Conservation (phyloP, 495 filamentous ascomycete species). For the Penicillium antarcticum region DNA sequence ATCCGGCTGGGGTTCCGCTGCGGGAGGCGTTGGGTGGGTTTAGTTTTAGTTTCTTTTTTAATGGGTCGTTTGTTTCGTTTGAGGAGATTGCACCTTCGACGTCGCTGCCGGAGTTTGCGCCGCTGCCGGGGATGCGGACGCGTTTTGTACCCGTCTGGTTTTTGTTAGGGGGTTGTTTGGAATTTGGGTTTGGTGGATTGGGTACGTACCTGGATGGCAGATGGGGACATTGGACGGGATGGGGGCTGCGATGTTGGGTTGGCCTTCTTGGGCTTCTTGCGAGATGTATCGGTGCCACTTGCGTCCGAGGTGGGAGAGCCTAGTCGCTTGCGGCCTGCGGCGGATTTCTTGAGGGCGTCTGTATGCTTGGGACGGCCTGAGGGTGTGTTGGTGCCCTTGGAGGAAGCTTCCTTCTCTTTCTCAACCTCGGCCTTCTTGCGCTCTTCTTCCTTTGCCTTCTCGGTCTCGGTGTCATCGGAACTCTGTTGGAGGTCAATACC, state of each 20-base stretch:
- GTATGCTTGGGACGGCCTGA: conserved; percentile 55
- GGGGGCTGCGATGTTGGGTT: conserved; percentile 51
- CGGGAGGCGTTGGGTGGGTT: conserved; percentile 49
- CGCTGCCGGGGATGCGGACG: conserved; percentile 32
- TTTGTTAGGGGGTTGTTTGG: conserved; percentile 7
- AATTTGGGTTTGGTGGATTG: neutral
- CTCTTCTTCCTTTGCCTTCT: conserved; percentile 65
- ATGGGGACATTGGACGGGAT: conserved; percentile 53
- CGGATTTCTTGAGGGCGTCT: conserved; percentile 55
- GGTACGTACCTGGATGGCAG: conserved; percentile 32
- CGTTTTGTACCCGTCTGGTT: conserved; percentile 46
- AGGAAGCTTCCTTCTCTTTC: conserved; percentile 51
- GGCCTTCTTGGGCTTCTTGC: conserved; percentile 84
- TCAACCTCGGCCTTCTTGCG: conserved; percentile 66
- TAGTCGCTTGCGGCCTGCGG: conserved; percentile 67
- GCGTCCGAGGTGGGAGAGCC: conserved; percentile 88
- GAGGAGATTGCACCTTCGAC: conserved; percentile 68
- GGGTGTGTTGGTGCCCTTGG: conserved; percentile 74
- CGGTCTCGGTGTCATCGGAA: conserved; percentile 45
- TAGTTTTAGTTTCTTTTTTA: conserved; percentile 67
- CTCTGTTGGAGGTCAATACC: conserved; percentile 25
- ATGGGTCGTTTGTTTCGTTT: conserved; percentile 69
- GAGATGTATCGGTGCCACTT: conserved; percentile 82
- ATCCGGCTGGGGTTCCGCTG: conserved; percentile 53
- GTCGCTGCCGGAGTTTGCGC: conserved; percentile 71